Evolutionary conservation across 805 yeast species (phyloP), one percentile per base, ranked within the genome.

Genomic region (Saturnispora diversa): DNA sequence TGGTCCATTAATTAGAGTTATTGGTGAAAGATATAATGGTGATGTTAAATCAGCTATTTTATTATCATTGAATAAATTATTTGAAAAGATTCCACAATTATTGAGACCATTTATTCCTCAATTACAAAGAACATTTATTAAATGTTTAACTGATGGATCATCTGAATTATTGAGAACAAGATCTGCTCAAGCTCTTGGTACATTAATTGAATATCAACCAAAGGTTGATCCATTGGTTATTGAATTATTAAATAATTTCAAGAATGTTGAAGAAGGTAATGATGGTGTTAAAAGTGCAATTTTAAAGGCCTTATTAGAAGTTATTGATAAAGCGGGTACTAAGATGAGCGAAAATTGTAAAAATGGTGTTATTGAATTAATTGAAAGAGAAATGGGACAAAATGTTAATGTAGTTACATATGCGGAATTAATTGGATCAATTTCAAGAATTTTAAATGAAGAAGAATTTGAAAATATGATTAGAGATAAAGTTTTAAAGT

Each of bases 1-100:
- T 21, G 99, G 99, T 64, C 98, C 98, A 29, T 72, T 92, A 56
- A 92, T 92, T 63, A 86, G 99, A 70, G 95, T 90, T 42, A 84
- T 90, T 56, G 98, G 99, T 55, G 99, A 92, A 62, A 78, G 95
- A 61, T 90, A 85, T 50, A 74, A 80, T 13, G 73, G 94, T 46
- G 95, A 87, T 50, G 85, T 92, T 51, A 92, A 92, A 69, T 80
- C 95, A 27, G 95, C 95, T n/a, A 90, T 94, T 50, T 69, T 92
- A 54, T 70, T 72, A 47, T 94, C 97, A 1, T 72, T 94, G 59
- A 83, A 82, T 55, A 74, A 74, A 48, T 66, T 94, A 55, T 77
- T 92, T 53, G 64, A 65, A 19, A 84, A 86, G 66, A 83, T 90
- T 51, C 96, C 98, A 2, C 85, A 82, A 56, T 84, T 85, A 59